phyloP scores from a whole-genome alignment of 495 filamentous ascomycete genomes.

The Aspergillus leporis region DNA sequence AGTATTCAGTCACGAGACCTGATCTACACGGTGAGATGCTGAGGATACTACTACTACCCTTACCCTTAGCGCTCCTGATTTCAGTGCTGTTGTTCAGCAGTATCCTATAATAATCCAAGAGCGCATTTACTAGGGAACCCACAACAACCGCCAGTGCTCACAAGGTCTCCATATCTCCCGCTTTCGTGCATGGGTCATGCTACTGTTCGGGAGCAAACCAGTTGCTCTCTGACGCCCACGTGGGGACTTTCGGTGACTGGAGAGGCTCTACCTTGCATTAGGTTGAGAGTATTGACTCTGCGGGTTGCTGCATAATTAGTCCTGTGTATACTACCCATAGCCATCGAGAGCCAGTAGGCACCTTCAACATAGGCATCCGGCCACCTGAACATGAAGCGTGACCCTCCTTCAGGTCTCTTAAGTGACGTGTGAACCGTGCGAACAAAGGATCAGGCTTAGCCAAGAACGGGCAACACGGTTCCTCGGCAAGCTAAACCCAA shows the following conservation, averaged over 20 bases:
- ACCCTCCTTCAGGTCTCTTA: neutral
- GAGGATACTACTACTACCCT: neutral
- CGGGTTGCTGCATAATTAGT: neutral
- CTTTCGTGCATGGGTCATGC: neutral
- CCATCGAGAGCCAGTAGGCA: neutral
- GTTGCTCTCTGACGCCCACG: neutral
- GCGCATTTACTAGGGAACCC: neutral
- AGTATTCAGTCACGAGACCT: neutral
- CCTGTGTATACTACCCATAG: neutral
- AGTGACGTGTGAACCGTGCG: neutral
- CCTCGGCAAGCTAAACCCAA: neutral
- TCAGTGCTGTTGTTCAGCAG: neutral
- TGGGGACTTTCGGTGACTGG: neutral
- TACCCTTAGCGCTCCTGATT: neutral
- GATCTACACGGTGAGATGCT: neutral
- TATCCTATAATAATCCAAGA: neutral
- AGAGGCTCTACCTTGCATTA: slow-evolving; percentile 1
- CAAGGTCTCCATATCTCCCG: neutral
- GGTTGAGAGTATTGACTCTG: neutral
- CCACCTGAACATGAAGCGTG: slow-evolving; percentile 3
- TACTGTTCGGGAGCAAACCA: slow-evolving; percentile 5
- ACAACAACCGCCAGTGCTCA: neutral
- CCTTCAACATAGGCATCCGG: neutral
- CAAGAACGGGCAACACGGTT: too few species aligned
- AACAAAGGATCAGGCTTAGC: neutral